Evolutionary conservation across 139 green algal species (phyloP), one percentile per base, ranked within the genome.

Genomic region (Gonium pectorale): DNA sequence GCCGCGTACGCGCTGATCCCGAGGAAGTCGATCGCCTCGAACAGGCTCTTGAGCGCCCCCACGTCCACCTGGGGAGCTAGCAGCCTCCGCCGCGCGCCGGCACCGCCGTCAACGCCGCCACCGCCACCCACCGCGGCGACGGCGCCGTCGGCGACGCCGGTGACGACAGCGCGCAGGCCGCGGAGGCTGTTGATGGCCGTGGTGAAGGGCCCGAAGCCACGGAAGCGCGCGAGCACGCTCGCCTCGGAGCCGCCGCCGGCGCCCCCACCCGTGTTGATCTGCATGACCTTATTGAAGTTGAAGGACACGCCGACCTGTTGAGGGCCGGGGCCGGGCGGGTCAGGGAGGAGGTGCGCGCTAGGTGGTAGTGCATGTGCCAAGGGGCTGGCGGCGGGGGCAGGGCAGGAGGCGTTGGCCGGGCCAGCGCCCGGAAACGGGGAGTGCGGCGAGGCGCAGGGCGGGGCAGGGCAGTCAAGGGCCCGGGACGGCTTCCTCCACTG

Each of bases 271-370:
- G 75, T 83, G 75, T 83, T 83, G 43, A 83, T 41, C n/a, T 83
- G 75, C 40, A 46, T 46, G 8, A 86, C 79, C 66, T 86, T 86
- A 66, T 88, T 88, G 73, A 81, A 87, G 59, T 87, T 87, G 70
- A 87, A 87, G 31, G 81, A 87, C 29, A 87, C 68, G 70, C 81
- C 79, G 26, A 67, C 64, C 62, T 85, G 46, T 27, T 21, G n/a
- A n/a, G n/a, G n/a, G n/a, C n/a, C n/a, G n/a, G n/a, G n/a, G n/a
- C n/a, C n/a, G n/a, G n/a, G n/a, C n/a, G n/a, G n/a, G n/a, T n/a
- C n/a, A n/a, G n/a, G n/a, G n/a, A n/a, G n/a, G n/a, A n/a, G n/a
- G n/a, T n/a, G n/a, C n/a, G n/a, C n/a, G n/a, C n/a, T n/a, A n/a
- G n/a, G n/a, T n/a, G n/a, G n/a, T n/a, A n/a, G n/a, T n/a, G n/a